A percentile compares a stretch with the other conserved stretches of the same genome.
Evolutionary conservation across 352 stramenopile species (phyloP).

Genomic region (Phytophthora quininea): DNA sequence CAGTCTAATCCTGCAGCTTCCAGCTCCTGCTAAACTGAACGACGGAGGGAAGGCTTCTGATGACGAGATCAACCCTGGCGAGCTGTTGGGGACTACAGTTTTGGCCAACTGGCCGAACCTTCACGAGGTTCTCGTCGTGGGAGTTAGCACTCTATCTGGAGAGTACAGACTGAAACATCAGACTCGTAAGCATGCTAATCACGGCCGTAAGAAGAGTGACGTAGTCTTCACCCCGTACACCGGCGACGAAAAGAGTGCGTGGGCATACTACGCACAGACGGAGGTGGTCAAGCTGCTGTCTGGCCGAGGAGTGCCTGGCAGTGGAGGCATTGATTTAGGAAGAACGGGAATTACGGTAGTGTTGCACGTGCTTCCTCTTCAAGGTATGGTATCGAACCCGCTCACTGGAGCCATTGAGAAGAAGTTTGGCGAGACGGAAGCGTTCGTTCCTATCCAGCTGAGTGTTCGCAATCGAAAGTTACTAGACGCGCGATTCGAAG

Average conservation of each 20-base stretch:
- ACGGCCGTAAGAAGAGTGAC: constrained; percentile 21
- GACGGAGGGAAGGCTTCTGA: constrained; percentile 22
- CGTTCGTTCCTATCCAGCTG: constrained; percentile 96
- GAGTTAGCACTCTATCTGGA: constrained; percentile 66
- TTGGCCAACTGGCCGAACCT: constrained; percentile 99
- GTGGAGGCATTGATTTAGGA: constrained; percentile 93
- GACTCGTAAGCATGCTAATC: constrained; percentile 25
- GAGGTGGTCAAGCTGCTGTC: constrained; percentile 77
- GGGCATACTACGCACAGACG: constrained; percentile 67
- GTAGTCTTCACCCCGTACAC: constrained; percentile 56
- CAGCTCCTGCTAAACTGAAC: constrained; percentile 30
- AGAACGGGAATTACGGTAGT: constrained; percentile 69
- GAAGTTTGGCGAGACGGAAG: constrained; percentile 95
- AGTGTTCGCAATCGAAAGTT: constrained; percentile 91
- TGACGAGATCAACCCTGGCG: constrained; percentile 40
- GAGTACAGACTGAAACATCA: constrained; percentile 58
- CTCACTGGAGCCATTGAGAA: constrained; percentile 94
- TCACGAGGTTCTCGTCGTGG: constrained; percentile 94
- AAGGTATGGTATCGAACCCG: constrained; percentile 95
- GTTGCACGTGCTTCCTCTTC: constrained; percentile 86
- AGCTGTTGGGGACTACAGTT: constrained; percentile 72
- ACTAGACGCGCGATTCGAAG: constrained; percentile 95
- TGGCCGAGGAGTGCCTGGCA: constrained; percentile 82
- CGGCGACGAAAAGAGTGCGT: constrained; percentile 63
- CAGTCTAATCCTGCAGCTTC: constrained; percentile 74